A percentile compares a stretch with the other conserved stretches of the same genome.
Conservation (phyloP, 2,329 filamentous ascomycete genomes). For the Purpureocillium takamizusanense region DNA sequence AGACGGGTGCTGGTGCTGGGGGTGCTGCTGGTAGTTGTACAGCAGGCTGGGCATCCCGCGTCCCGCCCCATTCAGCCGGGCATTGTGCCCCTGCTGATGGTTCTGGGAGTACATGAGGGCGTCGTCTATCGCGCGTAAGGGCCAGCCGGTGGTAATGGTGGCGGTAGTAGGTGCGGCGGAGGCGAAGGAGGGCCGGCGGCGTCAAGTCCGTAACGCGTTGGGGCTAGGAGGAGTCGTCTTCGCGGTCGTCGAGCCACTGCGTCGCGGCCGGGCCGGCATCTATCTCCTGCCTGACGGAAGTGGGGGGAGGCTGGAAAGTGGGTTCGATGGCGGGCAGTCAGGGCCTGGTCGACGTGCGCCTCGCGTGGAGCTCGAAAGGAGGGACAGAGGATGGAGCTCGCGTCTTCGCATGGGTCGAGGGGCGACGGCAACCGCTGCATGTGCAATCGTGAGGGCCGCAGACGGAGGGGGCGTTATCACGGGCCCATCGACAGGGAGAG, state of each 20-base stretch:
- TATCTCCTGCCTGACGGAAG: conserved; percentile 9
- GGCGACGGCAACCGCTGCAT: too few species aligned
- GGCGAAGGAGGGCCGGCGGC: conserved; percentile 13
- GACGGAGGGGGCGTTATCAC: background rate
- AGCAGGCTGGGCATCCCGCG: conserved; percentile 55
- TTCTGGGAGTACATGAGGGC: conserved; percentile 64
- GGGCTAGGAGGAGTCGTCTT: conserved; percentile 12
- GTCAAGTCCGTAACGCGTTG: conserved; percentile 13
- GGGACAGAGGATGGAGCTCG: conserved; percentile 22
- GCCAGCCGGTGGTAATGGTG: too few species aligned
- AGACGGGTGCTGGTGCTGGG: conserved; percentile 52
- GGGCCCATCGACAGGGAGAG: conserved; percentile 1
- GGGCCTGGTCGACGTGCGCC: conserved; percentile 13
- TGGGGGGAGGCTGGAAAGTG: conserved; percentile 3
- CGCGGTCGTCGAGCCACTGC: conserved; percentile 9
- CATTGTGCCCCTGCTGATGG: conserved; percentile 64
- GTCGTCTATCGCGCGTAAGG: too few species aligned
- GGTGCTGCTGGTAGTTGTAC: conserved; percentile 60
- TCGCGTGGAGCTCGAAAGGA: conserved; percentile 22
- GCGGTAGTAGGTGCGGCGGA: background rate
- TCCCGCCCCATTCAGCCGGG: conserved; percentile 56
- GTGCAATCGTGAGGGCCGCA: background rate
- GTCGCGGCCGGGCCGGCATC: conserved; percentile 13
- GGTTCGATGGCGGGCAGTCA: conserved; percentile 7
- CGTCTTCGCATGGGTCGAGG: conserved; percentile 28